Evolutionary conservation across 257 asterid genomes (phyloP).

Genomic region (Solanum virginianum): DNA sequence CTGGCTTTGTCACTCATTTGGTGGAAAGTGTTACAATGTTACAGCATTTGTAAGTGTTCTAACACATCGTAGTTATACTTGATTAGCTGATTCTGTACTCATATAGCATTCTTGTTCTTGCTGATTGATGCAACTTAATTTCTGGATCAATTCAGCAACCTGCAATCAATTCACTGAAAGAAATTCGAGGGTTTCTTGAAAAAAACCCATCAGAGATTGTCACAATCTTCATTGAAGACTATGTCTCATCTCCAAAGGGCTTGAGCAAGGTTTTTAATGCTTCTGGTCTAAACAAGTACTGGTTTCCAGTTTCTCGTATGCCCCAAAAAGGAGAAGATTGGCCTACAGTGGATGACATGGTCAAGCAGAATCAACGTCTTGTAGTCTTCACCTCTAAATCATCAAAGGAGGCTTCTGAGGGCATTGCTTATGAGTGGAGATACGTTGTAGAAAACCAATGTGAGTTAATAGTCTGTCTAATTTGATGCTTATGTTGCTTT

Average conservation of each 20-base stretch:
- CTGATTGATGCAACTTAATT: not conserved
- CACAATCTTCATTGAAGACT: conserved; percentile 82
- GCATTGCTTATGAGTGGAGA: conserved; percentile 77
- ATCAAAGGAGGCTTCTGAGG: conserved; percentile 60
- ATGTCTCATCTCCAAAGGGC: conserved; percentile 56
- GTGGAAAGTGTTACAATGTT: conserved; percentile 47
- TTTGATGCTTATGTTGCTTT: not conserved
- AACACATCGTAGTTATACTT: not conserved
- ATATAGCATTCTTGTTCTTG: not conserved
- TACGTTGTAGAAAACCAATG: conserved; percentile 86
- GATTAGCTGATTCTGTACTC: not conserved
- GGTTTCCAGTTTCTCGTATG: conserved; percentile 66
- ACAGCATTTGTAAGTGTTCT: conserved; percentile 67
- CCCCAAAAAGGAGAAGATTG: conserved; percentile 71
- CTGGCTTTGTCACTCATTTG: conserved; percentile 80
- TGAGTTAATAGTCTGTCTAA: conserved; percentile 16
- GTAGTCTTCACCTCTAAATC: conserved; percentile 61
- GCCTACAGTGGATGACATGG: conserved; percentile 89
- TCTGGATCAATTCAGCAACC: conserved; percentile 46
- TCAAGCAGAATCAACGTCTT: conserved; percentile 52
- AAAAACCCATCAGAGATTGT: conserved; percentile 49
- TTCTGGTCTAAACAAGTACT: conserved; percentile 54
- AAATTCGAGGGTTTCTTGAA: conserved; percentile 48
- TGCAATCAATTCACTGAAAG: conserved; percentile 61
- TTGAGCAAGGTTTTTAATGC: conserved; percentile 55